These are phyloP conservation scores for Lipomyces yamadae DNA, from an alignment of 805 yeast species.

Conservation along the genomic window DNA sequence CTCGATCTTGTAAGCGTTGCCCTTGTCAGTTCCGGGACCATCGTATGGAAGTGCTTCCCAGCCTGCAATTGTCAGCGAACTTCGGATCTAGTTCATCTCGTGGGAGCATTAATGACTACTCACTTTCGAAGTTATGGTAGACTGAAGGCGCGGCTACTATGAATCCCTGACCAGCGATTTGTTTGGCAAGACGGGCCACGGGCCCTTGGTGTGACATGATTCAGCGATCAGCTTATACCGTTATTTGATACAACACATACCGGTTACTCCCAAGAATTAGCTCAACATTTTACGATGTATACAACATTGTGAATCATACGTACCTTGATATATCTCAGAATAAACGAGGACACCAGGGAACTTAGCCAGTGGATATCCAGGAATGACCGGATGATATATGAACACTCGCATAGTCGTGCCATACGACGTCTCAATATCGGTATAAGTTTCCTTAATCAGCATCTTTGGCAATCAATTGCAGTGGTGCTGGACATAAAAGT, in stretches of 20 bases:
- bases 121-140: conserved; percentile 70
- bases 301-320: background rate
- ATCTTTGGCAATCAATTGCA: conserved; percentile 45
- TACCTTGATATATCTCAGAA: conserved; percentile 77
- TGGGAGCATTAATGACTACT: background rate
- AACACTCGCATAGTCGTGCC: conserved; percentile 71
- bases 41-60: conserved; percentile 72
- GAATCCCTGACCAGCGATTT: conserved; percentile 78
- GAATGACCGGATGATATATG: conserved; percentile 68
- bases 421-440: conserved; percentile 67
- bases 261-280: conserved; percentile 15
- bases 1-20: conserved; percentile 67
- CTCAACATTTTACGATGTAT: background rate
- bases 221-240: background rate
- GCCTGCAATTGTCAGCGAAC: conserved; percentile 35
- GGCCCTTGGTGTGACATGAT: conserved; percentile 58
- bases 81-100: background rate
- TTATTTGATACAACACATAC: conserved; percentile 10
- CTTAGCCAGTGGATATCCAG: conserved; percentile 75
- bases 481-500: background rate
- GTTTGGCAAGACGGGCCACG: conserved; percentile 74
- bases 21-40: conserved; percentile 72
- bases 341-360: conserved; percentile 82
- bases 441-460: conserved; percentile 69
- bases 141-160: conserved; percentile 80